Evolutionary conservation across 2,329 filamentous ascomycete genomes (phyloP), one percentile per base, ranked within the genome.

Genomic region (Coleophoma eucalyptorum): DNA sequence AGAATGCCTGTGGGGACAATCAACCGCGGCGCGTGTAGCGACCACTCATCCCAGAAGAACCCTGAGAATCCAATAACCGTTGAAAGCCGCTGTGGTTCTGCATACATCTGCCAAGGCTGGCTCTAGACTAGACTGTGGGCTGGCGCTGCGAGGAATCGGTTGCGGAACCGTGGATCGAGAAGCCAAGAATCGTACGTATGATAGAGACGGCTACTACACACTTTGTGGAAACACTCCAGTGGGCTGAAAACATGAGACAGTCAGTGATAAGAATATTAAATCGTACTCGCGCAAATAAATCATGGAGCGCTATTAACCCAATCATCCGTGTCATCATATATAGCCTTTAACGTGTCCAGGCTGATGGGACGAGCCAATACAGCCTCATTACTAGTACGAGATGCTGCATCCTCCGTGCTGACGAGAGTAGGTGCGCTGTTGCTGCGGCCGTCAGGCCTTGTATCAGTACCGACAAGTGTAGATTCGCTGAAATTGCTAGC

Each of bases 171-270:
- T 26, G 26, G 26, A 3, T 26, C 26, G 10, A 26, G 26, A 7
- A 26, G 26, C 26, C 26, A 26, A 26, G 26, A 26, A 26, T 26
- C 26, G 26, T 26, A 26, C 26, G 26, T 26, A 26, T 26, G 26
- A 26, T 26, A 8, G 26, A 26, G 26, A 26, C 26, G 31, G n/a
- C 19, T 19, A 54, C 46, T 57, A 61, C 34, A 64, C 60, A 37
- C 62, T 64, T 38, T 62, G 62, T 46, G 60, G 60, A 11, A 55
- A 51, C 20, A 52, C 53, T 20, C 59, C 58, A 34, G 55, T 51
- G 15, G 63, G 62, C 42, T 44, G 31, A 26, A 26, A 44, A 44
- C 31, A 26, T n/a, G 31, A 31, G 42, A 26, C 26, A 44, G 42
- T 44, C 4, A 8, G 21, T 42, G 26, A 42, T 42, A 42, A 19